Base-by-base conservation (phyloP, 2,329 filamentous ascomycete genomes). In the Ploettnerulaceae sp. region DNA sequence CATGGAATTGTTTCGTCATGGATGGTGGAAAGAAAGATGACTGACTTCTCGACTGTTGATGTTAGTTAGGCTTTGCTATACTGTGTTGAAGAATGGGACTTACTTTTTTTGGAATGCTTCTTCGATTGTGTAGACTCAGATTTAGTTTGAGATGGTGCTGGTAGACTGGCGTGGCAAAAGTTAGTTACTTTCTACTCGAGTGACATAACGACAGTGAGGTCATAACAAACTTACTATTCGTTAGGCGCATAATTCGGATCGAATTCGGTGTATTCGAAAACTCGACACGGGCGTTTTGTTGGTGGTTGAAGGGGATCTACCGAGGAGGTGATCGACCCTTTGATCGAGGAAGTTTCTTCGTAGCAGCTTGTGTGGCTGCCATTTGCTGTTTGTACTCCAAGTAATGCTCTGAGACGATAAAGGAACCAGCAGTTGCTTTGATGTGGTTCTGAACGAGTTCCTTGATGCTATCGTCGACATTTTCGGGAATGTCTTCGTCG, bases 401-500 rank as follows among this genome's bases (percentile, higher is more conserved):
- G 21, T 45, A 49, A 7, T 45, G 25, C 15, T 48, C 44, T 20
- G 15, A 33, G 32, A 31, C 37, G 35, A 41, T 25, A 48, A 46
- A 26, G 39, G 38, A 32, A n/a, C 14, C 14, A 24, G 18, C 25
- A 18, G 18, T n/a, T 18, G 22, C 21, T 11, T 6, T 35, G 11
- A n/a, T 40, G 15, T 51, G 21, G 17, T 37, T 41, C 33, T 42
- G 20, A 18, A 38, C 11, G 9, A 47, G 43, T 2, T 29, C 31
- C 28, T 47, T 42, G 31, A 52, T 47, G 24, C 33, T 47, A n/a
- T 47, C 25, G 25, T 52, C 43, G 21, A 49, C 11, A 12, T 35
- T 15, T 12, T 43, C 26, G 5, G 49, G 49, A 25, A 52, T 46
- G 22, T 48, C 38, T 26, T 52, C 48, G 39, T 47, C 45, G n/a